These are phyloP conservation scores for Lentithecium fluviatile DNA, from an alignment of 495 filamentous ascomycete genomes.

Conservation along the genomic window DNA sequence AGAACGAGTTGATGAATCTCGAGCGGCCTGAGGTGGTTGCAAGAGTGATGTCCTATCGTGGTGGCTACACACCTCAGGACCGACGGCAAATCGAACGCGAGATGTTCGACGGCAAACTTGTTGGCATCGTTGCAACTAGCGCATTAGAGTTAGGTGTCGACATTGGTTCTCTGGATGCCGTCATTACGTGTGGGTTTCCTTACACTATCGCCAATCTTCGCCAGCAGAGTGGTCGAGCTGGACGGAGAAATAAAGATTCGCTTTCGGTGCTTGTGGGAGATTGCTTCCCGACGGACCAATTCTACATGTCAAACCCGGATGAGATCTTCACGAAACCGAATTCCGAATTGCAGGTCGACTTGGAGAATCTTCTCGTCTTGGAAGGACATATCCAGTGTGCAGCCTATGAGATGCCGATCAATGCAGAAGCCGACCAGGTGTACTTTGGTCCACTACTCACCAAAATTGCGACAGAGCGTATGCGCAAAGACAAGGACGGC, in stretches of 20 bases:
- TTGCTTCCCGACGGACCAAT: conserved; percentile 86
- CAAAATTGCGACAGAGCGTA: conserved; percentile 69
- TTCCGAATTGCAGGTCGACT: conserved; percentile 80
- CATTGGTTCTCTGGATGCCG: conserved; percentile 92
- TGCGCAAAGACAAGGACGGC: conserved; percentile 69
- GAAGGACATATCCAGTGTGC: conserved; percentile 97
- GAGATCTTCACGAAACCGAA: conserved; percentile 96
- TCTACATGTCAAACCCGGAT: conserved; percentile 94
- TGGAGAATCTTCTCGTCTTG: conserved; percentile 84
- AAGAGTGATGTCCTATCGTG: conserved; percentile 92
- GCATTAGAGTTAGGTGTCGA: conserved; percentile 93
- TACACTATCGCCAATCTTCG: conserved; percentile 91
- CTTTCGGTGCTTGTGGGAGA: conserved; percentile 90
- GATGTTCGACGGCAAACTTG: conserved; percentile 93
- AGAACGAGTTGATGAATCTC: conserved; percentile 68
- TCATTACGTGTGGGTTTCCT: conserved; percentile 90
- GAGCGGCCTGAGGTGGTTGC: conserved; percentile 70
- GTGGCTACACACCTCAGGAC: conserved; percentile 94
- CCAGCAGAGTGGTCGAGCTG: conserved; percentile 92
- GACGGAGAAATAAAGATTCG: conserved; percentile 90
- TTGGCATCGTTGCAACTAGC: conserved; percentile 92
- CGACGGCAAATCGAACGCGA: conserved; percentile 85
- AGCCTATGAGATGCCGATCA: conserved; percentile 91
- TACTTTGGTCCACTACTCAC: conserved; percentile 80
- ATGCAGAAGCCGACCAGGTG: conserved; percentile 64